Percentiles rank a stretch among this genome's conserved stretches.
phyloP scores from a whole-genome alignment of 257 asterid species.

The Schizonepeta tenuifolia region DNA sequence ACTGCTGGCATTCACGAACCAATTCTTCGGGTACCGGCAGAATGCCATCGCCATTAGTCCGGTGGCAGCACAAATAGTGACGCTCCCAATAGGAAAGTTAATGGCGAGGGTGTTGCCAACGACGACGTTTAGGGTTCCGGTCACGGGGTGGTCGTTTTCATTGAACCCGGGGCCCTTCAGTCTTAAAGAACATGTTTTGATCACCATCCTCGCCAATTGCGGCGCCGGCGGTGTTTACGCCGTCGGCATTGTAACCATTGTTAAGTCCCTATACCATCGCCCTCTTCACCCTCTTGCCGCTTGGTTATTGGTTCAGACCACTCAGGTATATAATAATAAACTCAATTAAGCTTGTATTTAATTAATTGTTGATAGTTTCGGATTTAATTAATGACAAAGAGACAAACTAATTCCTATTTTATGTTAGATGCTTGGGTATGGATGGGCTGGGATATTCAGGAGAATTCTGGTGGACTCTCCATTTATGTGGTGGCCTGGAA shows the following conservation, averaged over 20 bases:
- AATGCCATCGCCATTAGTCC: slow-evolving; percentile 39
- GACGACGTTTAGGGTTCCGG: slow-evolving; percentile 41
- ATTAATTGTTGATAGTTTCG: too few species aligned
- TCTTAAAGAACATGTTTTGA: slow-evolving; percentile 70
- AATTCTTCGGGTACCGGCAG: slow-evolving; percentile 61
- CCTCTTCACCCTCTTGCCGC: slow-evolving; percentile 48
- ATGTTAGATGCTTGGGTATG: slow-evolving; percentile 69
- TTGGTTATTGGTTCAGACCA: slow-evolving; percentile 55
- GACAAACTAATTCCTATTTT: too few species aligned
- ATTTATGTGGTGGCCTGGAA: slow-evolving; percentile 87
- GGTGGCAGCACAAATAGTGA: slow-evolving; percentile 56
- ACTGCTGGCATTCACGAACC: slow-evolving; percentile 53
- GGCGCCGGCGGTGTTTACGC: slow-evolving; percentile 65
- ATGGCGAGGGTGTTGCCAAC: slow-evolving; percentile 59
- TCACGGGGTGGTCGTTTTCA: slow-evolving; percentile 46
- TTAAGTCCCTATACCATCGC: slow-evolving; percentile 62
- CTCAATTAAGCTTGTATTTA: too few species aligned
- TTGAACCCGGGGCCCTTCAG: slow-evolving; percentile 72
- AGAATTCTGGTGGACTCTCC: slow-evolving; percentile 64
- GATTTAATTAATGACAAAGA: too few species aligned
- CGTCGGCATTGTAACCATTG: slow-evolving; percentile 45
- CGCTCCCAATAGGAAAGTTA: slow-evolving; percentile 58
- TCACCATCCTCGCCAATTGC: slow-evolving; percentile 63
- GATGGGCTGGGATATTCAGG: slow-evolving; percentile 80
- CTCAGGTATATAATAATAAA: slow-evolving; percentile 47